Evolutionary conservation across 257 asterid genomes (phyloP), one percentile per base, ranked within the genome.

Genomic region (Schizonepeta tenuifolia): DNA sequence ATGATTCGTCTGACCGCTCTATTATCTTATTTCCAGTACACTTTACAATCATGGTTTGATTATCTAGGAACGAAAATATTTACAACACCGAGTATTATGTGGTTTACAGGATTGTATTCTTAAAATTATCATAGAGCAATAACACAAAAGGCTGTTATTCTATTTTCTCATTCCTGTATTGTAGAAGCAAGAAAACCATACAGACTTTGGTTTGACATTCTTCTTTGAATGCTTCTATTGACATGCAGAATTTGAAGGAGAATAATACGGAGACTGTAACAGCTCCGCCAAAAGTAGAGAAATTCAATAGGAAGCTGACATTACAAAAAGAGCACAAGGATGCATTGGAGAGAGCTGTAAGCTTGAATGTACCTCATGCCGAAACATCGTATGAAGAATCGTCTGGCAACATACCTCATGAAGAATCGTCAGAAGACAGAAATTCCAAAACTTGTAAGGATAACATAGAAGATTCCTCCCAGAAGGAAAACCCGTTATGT

Each of bases 291-390:
- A 67, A 61, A 55, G 89, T 81, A 61, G 92, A 84, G 80, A 89
- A 80, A 77, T 68, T 94, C 17, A 85, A 76, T 22, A 86, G 98
- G 81, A 72, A 80, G 81, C 76, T 72, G 65, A 89, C 98, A 3
- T 53, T 91, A 28, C 93, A 91, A 77, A 86, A 87, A 67, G 99
- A 94, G 83, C 99, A 94, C 87, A 86, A 85, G 75, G 96, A 88
- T 69, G 99, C 99, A 31, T 55, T 94, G 69, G 89, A 94, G 75
- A 88, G 97, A 80, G 99, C 99, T 2, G 86, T 91, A 33, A 86
- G 88, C 66, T 79, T 91, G 82, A 94, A 94, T n/a, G 86, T 94
- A 79, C 99, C 99, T 63, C 85, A 91, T 33, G 97, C 99, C 0
- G 86, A 81, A 28, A 43, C 79, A 43, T 15, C 80, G 5, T 67